phyloP scores from a whole-genome alignment of 2,329 filamentous ascomycete species.

The Stagonosporopsis tanaceti region DNA sequence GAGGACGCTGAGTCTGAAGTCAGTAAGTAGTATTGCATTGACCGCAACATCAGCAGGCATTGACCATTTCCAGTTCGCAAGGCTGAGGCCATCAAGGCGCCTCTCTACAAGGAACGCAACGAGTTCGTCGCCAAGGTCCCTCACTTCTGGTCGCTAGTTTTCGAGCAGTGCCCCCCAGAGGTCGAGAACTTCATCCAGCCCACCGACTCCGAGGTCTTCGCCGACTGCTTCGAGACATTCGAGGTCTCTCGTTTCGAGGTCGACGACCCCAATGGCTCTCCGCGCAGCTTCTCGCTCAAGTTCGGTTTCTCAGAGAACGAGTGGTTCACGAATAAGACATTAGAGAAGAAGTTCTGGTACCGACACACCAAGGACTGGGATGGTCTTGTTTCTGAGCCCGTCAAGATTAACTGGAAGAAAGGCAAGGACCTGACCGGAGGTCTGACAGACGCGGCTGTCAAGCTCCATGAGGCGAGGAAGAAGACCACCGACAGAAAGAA shows the following conservation, averaged over 20 bases:
- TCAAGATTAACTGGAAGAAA: constrained; percentile 78
- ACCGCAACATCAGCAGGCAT: background rate
- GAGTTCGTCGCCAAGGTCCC: constrained; percentile 75
- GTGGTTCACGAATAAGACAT: constrained; percentile 76
- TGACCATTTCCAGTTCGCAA: constrained; percentile 67
- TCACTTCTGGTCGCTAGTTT: constrained; percentile 93
- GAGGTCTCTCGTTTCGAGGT: constrained; percentile 84
- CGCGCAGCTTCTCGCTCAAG: constrained; percentile 74
- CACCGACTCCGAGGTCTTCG: constrained; percentile 76
- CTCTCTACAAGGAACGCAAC: constrained; percentile 79
- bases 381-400: constrained; percentile 86
- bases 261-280: constrained; percentile 72
- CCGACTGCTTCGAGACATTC: constrained; percentile 71
- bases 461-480: constrained; percentile 70
- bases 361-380: constrained; percentile 73
- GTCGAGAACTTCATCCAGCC: constrained; percentile 89
- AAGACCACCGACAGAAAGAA: constrained; percentile 57
- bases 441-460: constrained; percentile 75
- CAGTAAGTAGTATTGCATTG: constrained; percentile 59
- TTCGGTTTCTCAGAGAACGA: constrained; percentile 85
- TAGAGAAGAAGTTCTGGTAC: constrained; percentile 95
- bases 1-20: constrained; percentile 83
- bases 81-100: constrained; percentile 71
- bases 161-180: constrained; percentile 85
- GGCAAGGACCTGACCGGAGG: constrained; percentile 85